Conservation (phyloP, 352 stramenopile genomes). For the Phytophthora podocarpi region DNA sequence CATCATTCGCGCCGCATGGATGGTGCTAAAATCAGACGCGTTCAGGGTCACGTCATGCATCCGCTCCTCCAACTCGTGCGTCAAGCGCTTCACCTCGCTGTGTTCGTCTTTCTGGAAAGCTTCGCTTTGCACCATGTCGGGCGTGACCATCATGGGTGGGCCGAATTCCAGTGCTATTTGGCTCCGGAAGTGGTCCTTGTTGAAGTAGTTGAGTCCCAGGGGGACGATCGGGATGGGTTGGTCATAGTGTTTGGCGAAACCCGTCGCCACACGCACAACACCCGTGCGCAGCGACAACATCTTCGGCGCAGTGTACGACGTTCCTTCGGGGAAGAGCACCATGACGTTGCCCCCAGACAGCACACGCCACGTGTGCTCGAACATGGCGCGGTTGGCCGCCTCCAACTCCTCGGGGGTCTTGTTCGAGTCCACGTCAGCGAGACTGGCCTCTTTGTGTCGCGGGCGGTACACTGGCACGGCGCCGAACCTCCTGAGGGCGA, state of each 20-base stretch:
- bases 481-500: conserved; percentile 55
- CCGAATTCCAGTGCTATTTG: conserved; percentile 79
- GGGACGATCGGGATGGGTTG: conserved; percentile 74
- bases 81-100: conserved; percentile 58
- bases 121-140: conserved; percentile 52
- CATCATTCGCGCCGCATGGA: conserved; percentile 65
- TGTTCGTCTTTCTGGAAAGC: conserved; percentile 43
- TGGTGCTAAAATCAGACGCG: conserved; percentile 67
- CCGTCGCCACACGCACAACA: conserved; percentile 72
- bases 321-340: conserved; percentile 82
- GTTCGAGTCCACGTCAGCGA: conserved; percentile 71
- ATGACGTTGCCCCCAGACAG: conserved; percentile 69
- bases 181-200: conserved; percentile 81
- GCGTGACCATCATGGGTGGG: conserved; percentile 54
- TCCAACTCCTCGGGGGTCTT: conserved; percentile 69
- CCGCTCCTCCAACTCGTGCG: conserved; percentile 45
- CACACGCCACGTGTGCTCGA: conserved; percentile 73
- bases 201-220: conserved; percentile 82
- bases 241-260: conserved; percentile 74
- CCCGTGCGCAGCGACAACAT: conserved; percentile 79
- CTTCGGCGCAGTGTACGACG: conserved; percentile 79
- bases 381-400: conserved; percentile 68
- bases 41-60: conserved; percentile 60
- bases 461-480: conserved; percentile 75
- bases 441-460: conserved; percentile 38